phyloP scores from a whole-genome alignment of 1,284 basidiomycete species.

The Sanguinoderma infundibulare region DNA sequence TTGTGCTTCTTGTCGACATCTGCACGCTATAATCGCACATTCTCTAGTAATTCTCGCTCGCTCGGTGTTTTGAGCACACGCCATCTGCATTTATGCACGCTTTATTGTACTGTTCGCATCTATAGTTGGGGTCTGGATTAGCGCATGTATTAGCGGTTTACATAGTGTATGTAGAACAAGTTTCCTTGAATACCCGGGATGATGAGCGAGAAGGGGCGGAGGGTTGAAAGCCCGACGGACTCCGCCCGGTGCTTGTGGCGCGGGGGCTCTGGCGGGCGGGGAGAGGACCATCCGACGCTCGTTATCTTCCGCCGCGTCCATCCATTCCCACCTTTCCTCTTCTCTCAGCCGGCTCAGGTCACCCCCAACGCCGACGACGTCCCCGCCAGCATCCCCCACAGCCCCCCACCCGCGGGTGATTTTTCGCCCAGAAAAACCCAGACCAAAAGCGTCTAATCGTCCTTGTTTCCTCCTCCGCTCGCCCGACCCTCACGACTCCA shows the following conservation, averaged over 20 bases:
- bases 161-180: no score
- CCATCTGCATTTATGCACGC: no score
- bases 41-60: no score
- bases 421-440: conserved; percentile 22
- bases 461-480: conserved; percentile 29
- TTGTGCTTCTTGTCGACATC: not conserved
- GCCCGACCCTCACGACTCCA: conserved; percentile 32
- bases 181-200: no score
- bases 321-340: conserved; percentile 37
- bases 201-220: not conserved
- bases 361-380: conserved; percentile 19
- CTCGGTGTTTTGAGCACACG: no score
- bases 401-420: conserved; percentile 8
- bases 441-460: conserved; percentile 27
- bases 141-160: no score
- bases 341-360: conserved; percentile 37
- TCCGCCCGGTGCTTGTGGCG: conserved; percentile 29
- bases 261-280: conserved; percentile 23
- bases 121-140: no score
- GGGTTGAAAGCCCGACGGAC: conserved; percentile 28
- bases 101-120: no score
- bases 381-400: conserved; percentile 13
- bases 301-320: conserved; percentile 37
- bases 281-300: conserved; percentile 34
- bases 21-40: not conserved